Evolutionary conservation across 2,329 filamentous ascomycete species (phyloP).

Genomic region (Diaporthe vaccinii): DNA sequence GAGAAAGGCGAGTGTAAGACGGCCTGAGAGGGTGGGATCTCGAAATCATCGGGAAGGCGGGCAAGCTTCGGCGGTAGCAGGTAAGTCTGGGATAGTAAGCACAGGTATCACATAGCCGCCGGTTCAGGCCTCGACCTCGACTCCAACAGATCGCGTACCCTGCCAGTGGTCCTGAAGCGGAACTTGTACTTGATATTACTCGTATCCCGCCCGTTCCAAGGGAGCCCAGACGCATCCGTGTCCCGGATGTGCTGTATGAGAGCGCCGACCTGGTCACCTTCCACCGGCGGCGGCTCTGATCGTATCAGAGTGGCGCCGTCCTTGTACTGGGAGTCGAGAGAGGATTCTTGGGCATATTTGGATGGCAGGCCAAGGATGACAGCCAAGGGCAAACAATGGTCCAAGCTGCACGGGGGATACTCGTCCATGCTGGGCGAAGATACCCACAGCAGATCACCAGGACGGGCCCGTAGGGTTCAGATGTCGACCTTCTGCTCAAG

Average conservation of each 20-base stretch:
- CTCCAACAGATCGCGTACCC: conserved; percentile 72
- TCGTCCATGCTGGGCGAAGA: conserved; percentile 74
- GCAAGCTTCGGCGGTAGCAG: conserved; percentile 71
- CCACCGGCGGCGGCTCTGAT: conserved; percentile 78
- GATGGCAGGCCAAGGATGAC: conserved; percentile 80
- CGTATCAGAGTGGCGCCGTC: conserved; percentile 73
- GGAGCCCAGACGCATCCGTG: conserved; percentile 72
- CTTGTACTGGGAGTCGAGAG: conserved; percentile 65
- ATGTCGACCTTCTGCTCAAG: not conserved
- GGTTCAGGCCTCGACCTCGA: conserved; percentile 30
- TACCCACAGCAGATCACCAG: conserved; percentile 12
- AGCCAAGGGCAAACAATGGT: conserved; percentile 88
- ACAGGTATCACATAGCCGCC: not conserved
- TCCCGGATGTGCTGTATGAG: conserved; percentile 76
- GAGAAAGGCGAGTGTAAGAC: conserved; percentile 93
- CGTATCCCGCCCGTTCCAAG: conserved; percentile 75
- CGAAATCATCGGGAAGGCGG: conserved; percentile 64
- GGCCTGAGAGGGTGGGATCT: conserved; percentile 60
- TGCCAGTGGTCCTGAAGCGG: conserved; percentile 80
- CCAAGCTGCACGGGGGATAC: conserved; percentile 83
- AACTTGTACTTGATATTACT: conserved; percentile 68
- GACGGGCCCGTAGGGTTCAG: not conserved
- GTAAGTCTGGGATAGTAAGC: conserved; percentile 59
- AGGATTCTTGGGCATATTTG: conserved; percentile 56
- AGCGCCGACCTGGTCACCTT: conserved; percentile 73